Evolutionary conservation across 495 filamentous ascomycete species (phyloP), one percentile per base, ranked within the genome.

Genomic region (Melanomma pulvis-pyrius): DNA sequence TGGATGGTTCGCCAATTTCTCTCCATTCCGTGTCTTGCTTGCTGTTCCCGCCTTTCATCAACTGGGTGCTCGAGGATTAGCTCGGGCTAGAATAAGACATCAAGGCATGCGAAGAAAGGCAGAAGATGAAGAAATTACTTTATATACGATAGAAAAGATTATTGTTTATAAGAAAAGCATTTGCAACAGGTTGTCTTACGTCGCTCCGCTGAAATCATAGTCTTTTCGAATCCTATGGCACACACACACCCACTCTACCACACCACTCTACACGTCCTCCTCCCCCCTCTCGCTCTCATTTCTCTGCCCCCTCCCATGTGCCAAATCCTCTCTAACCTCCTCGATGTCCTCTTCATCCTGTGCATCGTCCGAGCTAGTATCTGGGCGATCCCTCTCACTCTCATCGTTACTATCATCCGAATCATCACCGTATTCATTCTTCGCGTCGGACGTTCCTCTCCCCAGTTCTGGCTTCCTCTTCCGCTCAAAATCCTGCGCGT

Each of bases 401-500:
- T 59, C 63, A 9, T 52, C 51, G 28, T 21, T 13, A 34, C 39
- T 54, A 58, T 64, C 70, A 12, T 68, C 72, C 9, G 73, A 73
- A n/a, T 75, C 75, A 8, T 74, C 71, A 15, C 75, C 77, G 12
- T 78, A 75, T 25, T 68, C 65, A 49, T 58, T 54, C 52, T 52
- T 53, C 34, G 4, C 60, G n/a, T 7, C n/a, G 30, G 29, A 60
- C 36, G 36, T 51, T 52, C 66, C 64, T 2, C 30, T 60, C 12
- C 61, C 73, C 1, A 69, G 55, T 15, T 74, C 79, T 3, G 84
- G 81, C 52, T 79, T 83, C 53, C 84, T 79, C 74, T 84, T 87
- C 74, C 90, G 84, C 78, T 94, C 88, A 74, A 96, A 97, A 74
- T 97, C 92, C 70, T 94, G 89, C 36, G 86, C 87, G 67, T 97